A percentile compares a stretch with the other conserved stretches of the same genome.
These are phyloP conservation scores for Nannochloropsis salina DNA, from an alignment of 108 stramenopile species.

Conservation along the genomic window DNA sequence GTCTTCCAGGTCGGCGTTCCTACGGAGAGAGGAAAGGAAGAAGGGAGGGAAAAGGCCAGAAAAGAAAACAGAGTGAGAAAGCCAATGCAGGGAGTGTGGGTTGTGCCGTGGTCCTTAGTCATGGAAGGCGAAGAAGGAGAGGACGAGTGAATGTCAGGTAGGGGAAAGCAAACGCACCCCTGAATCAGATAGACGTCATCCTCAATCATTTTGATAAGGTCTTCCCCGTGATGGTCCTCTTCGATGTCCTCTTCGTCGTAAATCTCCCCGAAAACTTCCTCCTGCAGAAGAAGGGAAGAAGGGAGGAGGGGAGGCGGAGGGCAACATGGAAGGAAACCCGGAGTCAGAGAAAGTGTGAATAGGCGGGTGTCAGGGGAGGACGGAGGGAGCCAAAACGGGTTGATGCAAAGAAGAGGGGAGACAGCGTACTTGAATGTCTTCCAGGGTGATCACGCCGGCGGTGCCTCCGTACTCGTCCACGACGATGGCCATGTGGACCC, in stretches of 20 bases:
- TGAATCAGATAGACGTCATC: conserved; percentile 51
- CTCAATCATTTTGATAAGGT: conserved; percentile 73
- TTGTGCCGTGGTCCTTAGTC: neutral
- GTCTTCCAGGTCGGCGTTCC: conserved; percentile 85
- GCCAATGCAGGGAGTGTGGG: neutral
- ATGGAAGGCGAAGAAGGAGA: conserved; percentile 46
- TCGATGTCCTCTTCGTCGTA: conserved; percentile 71
- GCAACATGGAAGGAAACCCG: neutral
- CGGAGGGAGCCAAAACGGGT: neutral
- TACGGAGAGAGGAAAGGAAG: conserved; percentile 77
- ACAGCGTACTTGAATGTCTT: conserved; percentile 31
- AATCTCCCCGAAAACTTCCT: conserved; percentile 80
- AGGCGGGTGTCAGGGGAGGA: neutral
- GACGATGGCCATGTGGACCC: conserved; percentile 93
- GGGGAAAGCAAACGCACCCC: neutral
- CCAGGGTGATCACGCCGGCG: conserved; percentile 87
- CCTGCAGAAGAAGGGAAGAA: conserved; percentile 70
- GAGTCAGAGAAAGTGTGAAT: too few relatives aligned
- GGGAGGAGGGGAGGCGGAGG: neutral
- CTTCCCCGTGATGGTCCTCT: conserved; percentile 76
- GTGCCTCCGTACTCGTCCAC: conserved; percentile 97
- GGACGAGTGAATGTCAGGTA: neutral
- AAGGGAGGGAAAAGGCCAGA: conserved; percentile 35
- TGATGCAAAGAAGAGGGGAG: neutral
- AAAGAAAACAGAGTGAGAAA: neutral